Evolutionary conservation across 2,329 filamentous ascomycete species (phyloP), one percentile per base, ranked within the genome.

Genomic region (Thielaviopsis euricoi): DNA sequence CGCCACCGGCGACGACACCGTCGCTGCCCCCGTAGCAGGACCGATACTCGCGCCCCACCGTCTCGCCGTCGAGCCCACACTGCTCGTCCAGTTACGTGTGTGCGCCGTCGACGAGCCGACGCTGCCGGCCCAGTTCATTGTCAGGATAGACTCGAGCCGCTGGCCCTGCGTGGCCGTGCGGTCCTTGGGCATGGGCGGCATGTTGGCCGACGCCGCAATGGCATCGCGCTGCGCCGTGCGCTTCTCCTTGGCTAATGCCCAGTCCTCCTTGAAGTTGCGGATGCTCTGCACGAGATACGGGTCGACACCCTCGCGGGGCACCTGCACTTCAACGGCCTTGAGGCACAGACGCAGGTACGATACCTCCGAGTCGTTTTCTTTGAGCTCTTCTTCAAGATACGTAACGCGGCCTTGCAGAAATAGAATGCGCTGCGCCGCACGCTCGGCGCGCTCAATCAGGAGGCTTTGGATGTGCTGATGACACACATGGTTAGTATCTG

Each of bases 261-360:
- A 84, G 64, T 83, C 80, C 33, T 75, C 67, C 67, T 82, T 83
- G 77, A 81, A 84, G 62, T 75, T 75, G 60, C 74, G 70, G 62
- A 84, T 82, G 66, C 78, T 80, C 61, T 76, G 73, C 61, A 75
- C 71, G 37, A 84, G 74, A 60, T 82, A 80, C 26, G 73, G 71
- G 66, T 83, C 79, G 2, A 73, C 71, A 65, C 82, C 78, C 1
- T 73, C 72, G 59, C 75, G 73, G 50, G 71, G 67, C 5, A 76
- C 71, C 63, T 81, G 78, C 19, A 81, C 76, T 70, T 84, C 80
- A 63, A 84, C 76, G 22, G 77, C 79, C 62, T 81, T 79, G 61
- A 83, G 73, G 65, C 79, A 77, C 61, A 86, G 78, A 59, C 80
- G 77, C 49, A 82, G 73, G 65, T 80, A 80, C 51, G 77, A 74